Conservation (phyloP, 2,329 filamentous ascomycete species). For the Zasmidium citrigriseum region DNA sequence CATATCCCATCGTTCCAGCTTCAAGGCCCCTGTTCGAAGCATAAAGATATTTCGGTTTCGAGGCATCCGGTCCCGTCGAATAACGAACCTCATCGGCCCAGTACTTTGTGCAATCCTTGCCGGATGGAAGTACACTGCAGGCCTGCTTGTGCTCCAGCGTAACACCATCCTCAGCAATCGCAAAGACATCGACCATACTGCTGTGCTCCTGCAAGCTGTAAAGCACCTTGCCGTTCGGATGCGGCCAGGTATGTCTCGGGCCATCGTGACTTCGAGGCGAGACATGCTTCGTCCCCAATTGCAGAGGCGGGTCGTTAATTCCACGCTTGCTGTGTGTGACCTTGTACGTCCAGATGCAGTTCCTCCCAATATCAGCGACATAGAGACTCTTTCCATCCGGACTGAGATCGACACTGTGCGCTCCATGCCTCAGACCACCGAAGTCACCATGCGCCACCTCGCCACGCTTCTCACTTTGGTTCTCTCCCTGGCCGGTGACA, state of each 20-base stretch:
- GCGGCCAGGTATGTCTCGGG: conserved; percentile 37
- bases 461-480: conserved; percentile 28
- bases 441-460: conserved; percentile 37
- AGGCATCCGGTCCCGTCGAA: conserved; percentile 28
- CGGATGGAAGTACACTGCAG: conserved; percentile 33
- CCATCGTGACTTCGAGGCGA: conserved; percentile 34
- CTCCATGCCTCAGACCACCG: conserved; percentile 36
- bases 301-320: conserved; percentile 25
- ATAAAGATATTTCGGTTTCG: conserved; percentile 33
- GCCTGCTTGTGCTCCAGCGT: conserved; percentile 31
- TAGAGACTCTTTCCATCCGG: conserved; percentile 33
- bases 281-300: conserved; percentile 31
- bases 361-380: conserved; percentile 38
- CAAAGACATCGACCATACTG: conserved; percentile 38
- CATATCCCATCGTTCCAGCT: conserved; percentile 34
- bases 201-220: conserved; percentile 40
- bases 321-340: conserved; percentile 21
- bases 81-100: conserved; percentile 40
- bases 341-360: conserved; percentile 38
- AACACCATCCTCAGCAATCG: conserved; percentile 29
- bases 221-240: conserved; percentile 35
- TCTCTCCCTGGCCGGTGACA: conserved; percentile 29
- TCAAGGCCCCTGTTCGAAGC: conserved; percentile 37
- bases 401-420: conserved; percentile 34
- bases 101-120: conserved; percentile 34